Percentiles rank a stretch among this genome's conserved stretches.
Conservation (phyloP, 2,329 filamentous ascomycete species). For the Trichoderma atrobrunneum region DNA sequence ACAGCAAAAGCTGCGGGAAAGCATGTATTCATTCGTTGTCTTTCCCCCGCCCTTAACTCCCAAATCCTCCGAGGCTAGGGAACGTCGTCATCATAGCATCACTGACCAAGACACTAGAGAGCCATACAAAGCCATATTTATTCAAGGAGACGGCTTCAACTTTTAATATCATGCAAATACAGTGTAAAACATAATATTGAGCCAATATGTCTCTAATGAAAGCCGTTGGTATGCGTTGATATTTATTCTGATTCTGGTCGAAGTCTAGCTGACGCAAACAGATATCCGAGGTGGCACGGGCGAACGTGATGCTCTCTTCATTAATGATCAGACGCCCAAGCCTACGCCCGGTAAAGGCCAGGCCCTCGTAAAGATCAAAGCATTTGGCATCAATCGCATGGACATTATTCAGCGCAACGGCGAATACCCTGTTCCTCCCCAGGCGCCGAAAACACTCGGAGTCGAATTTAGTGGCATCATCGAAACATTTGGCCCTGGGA, state of each 20-base stretch:
- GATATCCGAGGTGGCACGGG: background rate
- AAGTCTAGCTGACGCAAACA: background rate
- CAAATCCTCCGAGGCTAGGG: background rate
- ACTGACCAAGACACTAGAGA: background rate
- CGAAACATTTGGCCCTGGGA: background rate
- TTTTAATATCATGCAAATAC: background rate
- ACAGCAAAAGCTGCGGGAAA: background rate
- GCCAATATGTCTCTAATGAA: background rate
- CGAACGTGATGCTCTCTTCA: background rate
- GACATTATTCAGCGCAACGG: background rate
- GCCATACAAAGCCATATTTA: background rate
- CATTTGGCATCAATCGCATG: background rate
- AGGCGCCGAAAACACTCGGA: background rate
- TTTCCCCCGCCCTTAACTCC: background rate
- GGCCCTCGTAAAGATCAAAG: background rate
- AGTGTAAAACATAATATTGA: background rate
- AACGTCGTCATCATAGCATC: background rate
- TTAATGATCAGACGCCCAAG: background rate
- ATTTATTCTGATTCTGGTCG: background rate
- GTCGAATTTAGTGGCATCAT: background rate
- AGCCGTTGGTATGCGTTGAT: background rate
- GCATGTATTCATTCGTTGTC: background rate
- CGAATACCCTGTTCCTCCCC: background rate
- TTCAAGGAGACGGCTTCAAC: background rate
- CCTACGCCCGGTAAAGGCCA: background rate